Base-by-base conservation (phyloP, 371 early-diverging fungal genomes). In the Haplosporangium sp. region DNA sequence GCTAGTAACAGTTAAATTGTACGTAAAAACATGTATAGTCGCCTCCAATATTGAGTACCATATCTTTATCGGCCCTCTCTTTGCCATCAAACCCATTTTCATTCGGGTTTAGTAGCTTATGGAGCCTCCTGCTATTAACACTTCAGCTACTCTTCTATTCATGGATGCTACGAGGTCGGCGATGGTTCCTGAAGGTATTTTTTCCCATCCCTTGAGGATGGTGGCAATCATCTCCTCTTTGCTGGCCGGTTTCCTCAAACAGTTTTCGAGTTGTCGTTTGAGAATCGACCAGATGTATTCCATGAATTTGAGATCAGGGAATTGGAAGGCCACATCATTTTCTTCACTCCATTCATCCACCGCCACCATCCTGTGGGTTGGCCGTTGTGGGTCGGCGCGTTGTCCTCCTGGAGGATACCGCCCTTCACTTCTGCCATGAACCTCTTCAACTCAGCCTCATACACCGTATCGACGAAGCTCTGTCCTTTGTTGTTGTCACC, bases 401-500 rank as follows among this genome's bases (percentile, higher is more conserved):
- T 62, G 53, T 53, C 62, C 42, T 62, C 18, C 51, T 29, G 12
- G 36, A 60, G 51, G n/a, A 60, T 60, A 51, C 29, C 14, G 18
- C 42, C 38, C 40, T 3, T 42, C 42, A 61, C 51, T 2, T 50
- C 42, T 3, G 52, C 41, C 51, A 51, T 41, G 38, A 62, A 62
- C 51, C 41, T 41, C 62, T 52, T 62, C 53, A 62, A 40, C 29
- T 62, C 62, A 1, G 48, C 16, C 2, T 52, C 50, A 47, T 48
- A 59, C 2, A 59, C 60, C 7, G 60, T 59, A 47, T 59, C 37
- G 43, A 62, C 21, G 62, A 52, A 52, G 8, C 62, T 42, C 38
- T 62, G 62, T 0, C 62, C 62, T 23, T 62, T 62, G 43, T 62
- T 62, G 41, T 53, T 62, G 21, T 62, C 62, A 2, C 62, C 51